Percentiles rank a stretch among this genome's conserved stretches.
Conservation (phyloP, 306 rosid species). For the Aeschynomene evenia region DNA sequence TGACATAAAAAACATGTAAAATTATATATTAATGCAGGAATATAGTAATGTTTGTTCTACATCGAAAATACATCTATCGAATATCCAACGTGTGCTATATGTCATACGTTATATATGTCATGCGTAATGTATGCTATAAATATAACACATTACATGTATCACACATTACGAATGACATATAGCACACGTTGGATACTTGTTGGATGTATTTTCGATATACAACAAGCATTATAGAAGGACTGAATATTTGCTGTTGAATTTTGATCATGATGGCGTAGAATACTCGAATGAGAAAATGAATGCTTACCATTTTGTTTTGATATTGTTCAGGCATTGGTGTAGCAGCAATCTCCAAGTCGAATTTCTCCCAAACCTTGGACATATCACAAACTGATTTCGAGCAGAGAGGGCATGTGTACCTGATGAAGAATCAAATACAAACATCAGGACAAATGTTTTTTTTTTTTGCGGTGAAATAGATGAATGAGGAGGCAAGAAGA, state of each 20-base stretch:
- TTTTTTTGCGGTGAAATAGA: too few relatives aligned
- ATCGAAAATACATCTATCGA: too few relatives aligned
- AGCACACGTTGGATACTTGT: too few relatives aligned
- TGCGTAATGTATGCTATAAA: too few relatives aligned
- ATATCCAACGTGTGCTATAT: too few relatives aligned
- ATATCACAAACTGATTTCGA: slow-evolving; percentile 85
- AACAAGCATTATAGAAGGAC: not conserved
- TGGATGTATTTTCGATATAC: too few relatives aligned
- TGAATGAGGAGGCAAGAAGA: not conserved
- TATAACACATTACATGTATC: too few relatives aligned
- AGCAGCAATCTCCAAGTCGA: slow-evolving; percentile 82
- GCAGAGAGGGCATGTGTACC: slow-evolving; percentile 88
- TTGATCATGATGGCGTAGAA: not conserved
- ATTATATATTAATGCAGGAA: too few relatives aligned
- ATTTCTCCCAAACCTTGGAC: slow-evolving; percentile 88
- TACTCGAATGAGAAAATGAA: not conserved
- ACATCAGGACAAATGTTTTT: not conserved
- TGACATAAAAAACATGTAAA: too few relatives aligned
- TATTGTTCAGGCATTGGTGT: slow-evolving; percentile 65
- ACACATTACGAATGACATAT: too few relatives aligned
- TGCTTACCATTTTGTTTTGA: slow-evolving; percentile 57
- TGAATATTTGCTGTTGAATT: not conserved
- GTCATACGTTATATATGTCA: too few relatives aligned
- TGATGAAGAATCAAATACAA: slow-evolving; percentile 23
- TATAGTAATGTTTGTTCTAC: too few relatives aligned